Percentiles rank a stretch among this genome's conserved stretches.
Evolutionary conservation across 345 rosid species (phyloP).

Genomic region (thale cress (Arabidopsis thaliana)): DNA sequence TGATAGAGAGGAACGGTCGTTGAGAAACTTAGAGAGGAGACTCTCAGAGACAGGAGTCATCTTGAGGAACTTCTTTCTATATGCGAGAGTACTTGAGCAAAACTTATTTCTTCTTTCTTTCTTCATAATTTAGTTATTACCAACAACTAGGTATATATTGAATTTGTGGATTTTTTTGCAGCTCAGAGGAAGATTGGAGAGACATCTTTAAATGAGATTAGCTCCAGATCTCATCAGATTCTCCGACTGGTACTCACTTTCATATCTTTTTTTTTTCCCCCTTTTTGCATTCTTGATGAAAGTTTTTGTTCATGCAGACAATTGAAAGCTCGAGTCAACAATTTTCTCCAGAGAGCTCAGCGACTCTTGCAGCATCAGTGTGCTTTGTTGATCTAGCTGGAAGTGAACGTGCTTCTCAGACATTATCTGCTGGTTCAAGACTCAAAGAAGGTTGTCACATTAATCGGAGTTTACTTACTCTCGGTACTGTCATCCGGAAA

Average conservation of each 20-base stretch:
- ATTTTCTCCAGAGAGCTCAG: conserved; percentile 53
- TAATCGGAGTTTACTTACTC: conserved; percentile 84
- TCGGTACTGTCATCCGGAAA: conserved; percentile 88
- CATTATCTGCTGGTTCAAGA: conserved; percentile 72
- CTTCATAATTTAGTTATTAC: background rate
- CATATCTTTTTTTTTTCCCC: background rate
- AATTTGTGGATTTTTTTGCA: conserved; percentile 40
- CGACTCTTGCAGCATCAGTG: conserved; percentile 72
- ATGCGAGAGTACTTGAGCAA: conserved; percentile 63
- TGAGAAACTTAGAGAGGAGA: conserved; percentile 79
- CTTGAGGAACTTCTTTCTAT: conserved; percentile 68
- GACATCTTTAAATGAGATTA: conserved; percentile 75
- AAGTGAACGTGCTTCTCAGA: conserved; percentile 91
- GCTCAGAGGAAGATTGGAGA: conserved; percentile 93
- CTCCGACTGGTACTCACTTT: conserved; percentile 63
- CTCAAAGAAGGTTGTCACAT: conserved; percentile 95
- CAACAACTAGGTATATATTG: background rate
- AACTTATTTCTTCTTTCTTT: background rate
- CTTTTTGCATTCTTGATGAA: background rate
- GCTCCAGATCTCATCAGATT: conserved; percentile 96
- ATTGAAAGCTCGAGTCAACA: conserved; percentile 71
- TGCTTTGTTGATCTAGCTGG: conserved; percentile 95
- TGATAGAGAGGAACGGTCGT: conserved; percentile 84
- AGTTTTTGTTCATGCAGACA: conserved; percentile 52
- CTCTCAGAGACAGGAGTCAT: conserved; percentile 60